A percentile compares a stretch with the other conserved stretches of the same genome.
phyloP scores from a whole-genome alignment of 805 yeast genomes.

The Sugiyamaella smithiae region DNA sequence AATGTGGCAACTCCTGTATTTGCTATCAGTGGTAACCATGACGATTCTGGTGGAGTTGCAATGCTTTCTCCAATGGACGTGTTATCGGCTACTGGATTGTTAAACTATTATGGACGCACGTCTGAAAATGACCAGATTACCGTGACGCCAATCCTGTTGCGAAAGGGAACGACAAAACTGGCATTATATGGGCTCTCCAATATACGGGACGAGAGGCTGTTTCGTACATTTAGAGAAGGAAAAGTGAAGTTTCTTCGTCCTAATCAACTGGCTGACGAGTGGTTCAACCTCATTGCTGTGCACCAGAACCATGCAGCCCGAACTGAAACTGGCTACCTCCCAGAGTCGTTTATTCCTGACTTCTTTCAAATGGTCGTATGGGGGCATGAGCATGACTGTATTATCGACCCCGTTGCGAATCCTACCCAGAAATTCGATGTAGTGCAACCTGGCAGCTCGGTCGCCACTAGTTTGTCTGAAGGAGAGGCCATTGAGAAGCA shows the following conservation, averaged over 20 bases:
- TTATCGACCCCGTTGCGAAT: slow-evolving; percentile 58
- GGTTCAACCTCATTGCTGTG: slow-evolving; percentile 83
- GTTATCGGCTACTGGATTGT: slow-evolving; percentile 71
- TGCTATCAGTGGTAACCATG: slow-evolving; percentile 94
- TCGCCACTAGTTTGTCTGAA: slow-evolving; percentile 84
- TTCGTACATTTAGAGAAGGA: slow-evolving; percentile 76
- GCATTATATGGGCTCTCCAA: slow-evolving; percentile 89
- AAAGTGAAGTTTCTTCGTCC: slow-evolving; percentile 79
- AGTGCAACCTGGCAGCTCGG: slow-evolving; percentile 89
- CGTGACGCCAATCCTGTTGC: slow-evolving; percentile 72
- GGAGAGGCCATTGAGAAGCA: slow-evolving; percentile 77
- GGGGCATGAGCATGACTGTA: slow-evolving; percentile 98
- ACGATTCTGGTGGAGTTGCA: slow-evolving; percentile 84
- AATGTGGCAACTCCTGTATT: slow-evolving; percentile 88
- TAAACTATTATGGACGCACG: slow-evolving; percentile 88
- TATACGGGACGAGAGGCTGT: slow-evolving; percentile 84
- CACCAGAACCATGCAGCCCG: slow-evolving; percentile 88
- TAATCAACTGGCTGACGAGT: slow-evolving; percentile 50
- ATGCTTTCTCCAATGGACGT: slow-evolving; percentile 83
- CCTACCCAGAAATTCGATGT: slow-evolving; percentile 66
- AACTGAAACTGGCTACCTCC: slow-evolving; percentile 75
- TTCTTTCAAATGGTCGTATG: slow-evolving; percentile 83
- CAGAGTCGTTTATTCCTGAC: slow-evolving; percentile 77
- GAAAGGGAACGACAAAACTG: slow-evolving; percentile 76
- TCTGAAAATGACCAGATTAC: slow-evolving; percentile 70